Base-by-base conservation (phyloP, 306 rosid species). In the Vigna hirtella region DNA sequence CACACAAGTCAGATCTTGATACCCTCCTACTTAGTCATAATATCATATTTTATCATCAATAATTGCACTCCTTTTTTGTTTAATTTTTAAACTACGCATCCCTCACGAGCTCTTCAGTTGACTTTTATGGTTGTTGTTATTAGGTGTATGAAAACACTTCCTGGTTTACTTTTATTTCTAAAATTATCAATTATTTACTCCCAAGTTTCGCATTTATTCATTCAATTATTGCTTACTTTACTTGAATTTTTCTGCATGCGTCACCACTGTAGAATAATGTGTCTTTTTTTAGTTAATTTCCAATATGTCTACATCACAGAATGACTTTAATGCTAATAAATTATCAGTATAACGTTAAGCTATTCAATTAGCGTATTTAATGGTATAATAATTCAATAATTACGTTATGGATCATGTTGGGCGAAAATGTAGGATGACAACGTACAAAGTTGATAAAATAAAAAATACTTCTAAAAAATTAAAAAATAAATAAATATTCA, bases 31-130 rank as follows among this genome's bases (percentile, higher is more conserved):
- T 15, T 48, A 0, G 13, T 48, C n/a, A 7, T 10, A 2, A 16
- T 30, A 52, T n/a, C 65, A 45, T 73, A 45, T 73, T 74, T 28
- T 49, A 58, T 48, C 53, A 12, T 66, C 82, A 82, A 82, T 82
- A n/a, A 82, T 82, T 77, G 76, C 12, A 43, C 49, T 28, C 18
- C 24, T 42, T 75, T 51, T 30, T 30, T 30, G 5, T 30, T 45
- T 45, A 6, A 15, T 77, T 43, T 71, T 63, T 13, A 72, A 78
- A 17, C n/a, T n/a, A 40, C 40, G 5, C 28, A 70, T 11, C 12
- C 62, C 68, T 38, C 16, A 0, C 0, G 3, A 66, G 5, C 2
- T 14, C 40, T 36, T 7, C 0, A 40, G 74, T 42, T 77, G 81
- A 66, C 81, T 77, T 77, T 48, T 20, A 1, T 49, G 7, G 0